Evolutionary conservation across 2,329 filamentous ascomycete species (phyloP).

Genomic region (Colletotrichum orchidophilum): DNA sequence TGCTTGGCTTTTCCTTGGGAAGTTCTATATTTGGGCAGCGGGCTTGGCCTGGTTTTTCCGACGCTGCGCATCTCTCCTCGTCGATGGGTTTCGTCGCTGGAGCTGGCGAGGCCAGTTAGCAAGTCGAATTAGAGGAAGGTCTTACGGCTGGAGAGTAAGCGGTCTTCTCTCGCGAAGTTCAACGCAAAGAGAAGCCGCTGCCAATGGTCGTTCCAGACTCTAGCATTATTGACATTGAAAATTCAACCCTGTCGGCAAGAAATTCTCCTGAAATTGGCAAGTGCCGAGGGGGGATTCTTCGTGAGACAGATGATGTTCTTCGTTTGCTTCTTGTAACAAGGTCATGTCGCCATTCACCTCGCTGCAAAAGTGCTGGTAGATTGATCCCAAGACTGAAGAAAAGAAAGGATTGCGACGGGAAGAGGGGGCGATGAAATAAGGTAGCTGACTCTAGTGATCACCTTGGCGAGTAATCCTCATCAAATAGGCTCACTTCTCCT

Average conservation of each 20-base stretch:
- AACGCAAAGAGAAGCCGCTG: background rate
- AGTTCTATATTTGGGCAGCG: constrained; percentile 5
- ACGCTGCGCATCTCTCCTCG: background rate
- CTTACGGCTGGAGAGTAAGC: background rate
- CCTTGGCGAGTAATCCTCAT: too few relatives aligned
- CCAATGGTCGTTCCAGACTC: background rate
- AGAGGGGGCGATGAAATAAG: too few relatives aligned
- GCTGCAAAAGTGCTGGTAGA: background rate
- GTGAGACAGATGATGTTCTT: background rate
- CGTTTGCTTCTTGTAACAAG: background rate
- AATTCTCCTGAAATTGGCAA: background rate
- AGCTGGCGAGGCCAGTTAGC: background rate
- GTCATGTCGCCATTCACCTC: too few relatives aligned
- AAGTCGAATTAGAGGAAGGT: background rate
- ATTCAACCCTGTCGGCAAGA: too few relatives aligned
- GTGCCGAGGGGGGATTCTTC: background rate
- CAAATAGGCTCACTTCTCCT: too few relatives aligned
- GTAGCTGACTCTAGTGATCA: too few relatives aligned
- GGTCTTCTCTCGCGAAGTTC: background rate
- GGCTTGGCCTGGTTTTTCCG: background rate
- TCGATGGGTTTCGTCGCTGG: background rate
- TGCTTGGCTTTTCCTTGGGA: background rate
- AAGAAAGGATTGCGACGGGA: too few relatives aligned
- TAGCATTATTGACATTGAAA: background rate
- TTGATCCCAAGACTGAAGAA: background rate